phyloP scores from a whole-genome alignment of 768 basidiomycete species.

The Phylloporus rhodoxanthus region DNA sequence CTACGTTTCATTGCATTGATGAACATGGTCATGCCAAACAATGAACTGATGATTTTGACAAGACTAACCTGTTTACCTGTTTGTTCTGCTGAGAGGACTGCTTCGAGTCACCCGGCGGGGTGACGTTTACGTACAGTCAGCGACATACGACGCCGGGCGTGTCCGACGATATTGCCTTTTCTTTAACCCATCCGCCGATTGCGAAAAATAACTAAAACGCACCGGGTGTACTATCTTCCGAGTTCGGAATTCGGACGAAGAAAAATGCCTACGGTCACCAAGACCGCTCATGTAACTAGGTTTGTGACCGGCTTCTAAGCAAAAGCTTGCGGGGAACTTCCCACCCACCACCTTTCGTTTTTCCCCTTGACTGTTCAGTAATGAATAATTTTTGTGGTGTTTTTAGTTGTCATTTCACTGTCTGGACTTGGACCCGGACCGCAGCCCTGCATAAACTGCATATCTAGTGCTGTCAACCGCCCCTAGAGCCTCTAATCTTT shows the following conservation, averaged over 20 bases:
- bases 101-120: neutral
- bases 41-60: neutral
- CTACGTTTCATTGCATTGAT: neutral
- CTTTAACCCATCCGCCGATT: neutral
- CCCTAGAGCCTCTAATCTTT: neutral
- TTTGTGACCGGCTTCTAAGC: neutral
- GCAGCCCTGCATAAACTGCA: neutral
- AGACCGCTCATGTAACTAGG: neutral
- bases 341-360: neutral
- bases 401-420: neutral
- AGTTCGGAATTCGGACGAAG: neutral
- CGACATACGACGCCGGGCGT: neutral
- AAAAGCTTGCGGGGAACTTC: neutral
- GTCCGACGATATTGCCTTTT: neutral
- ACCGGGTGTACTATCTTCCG: neutral
- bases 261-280: neutral
- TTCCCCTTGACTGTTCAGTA: neutral
- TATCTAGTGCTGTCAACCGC: neutral
- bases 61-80: neutral
- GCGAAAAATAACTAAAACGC: neutral
- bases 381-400: neutral
- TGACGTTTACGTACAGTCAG: neutral
- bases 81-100: neutral
- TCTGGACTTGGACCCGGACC: neutral
- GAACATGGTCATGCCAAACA: neutral